Percentiles rank a stretch among this genome's conserved stretches.
Conservation (phyloP, 148 eudicot genomes). For the Fagopyrum tataricum region DNA sequence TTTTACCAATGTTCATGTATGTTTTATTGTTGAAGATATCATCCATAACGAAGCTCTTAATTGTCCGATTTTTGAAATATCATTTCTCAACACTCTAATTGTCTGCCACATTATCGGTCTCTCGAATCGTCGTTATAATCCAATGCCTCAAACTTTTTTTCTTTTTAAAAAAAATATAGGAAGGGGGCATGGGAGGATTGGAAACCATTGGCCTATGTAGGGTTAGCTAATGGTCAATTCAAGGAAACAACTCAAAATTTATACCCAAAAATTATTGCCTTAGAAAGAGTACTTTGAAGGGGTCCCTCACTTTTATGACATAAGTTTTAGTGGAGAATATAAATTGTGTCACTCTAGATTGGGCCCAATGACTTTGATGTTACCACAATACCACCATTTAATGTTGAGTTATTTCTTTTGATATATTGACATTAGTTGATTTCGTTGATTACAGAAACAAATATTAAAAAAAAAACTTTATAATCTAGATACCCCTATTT, state of each 20-base stretch:
- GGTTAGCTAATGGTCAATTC: conserved; percentile 2
- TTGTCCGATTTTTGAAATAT: too few relatives aligned
- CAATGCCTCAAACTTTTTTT: too few relatives aligned
- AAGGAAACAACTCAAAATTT: not conserved
- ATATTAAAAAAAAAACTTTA: too few relatives aligned
- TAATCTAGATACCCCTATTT: too few relatives aligned
- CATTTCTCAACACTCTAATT: too few relatives aligned
- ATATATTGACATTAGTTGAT: not conserved
- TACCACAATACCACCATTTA: not conserved
- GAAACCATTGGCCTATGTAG: not conserved
- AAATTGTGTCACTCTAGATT: not conserved
- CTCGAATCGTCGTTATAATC: too few relatives aligned
- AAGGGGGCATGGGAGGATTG: not conserved
- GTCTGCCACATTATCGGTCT: too few relatives aligned
- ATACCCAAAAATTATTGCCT: not conserved
- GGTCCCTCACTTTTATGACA: not conserved
- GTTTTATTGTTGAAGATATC: too few relatives aligned
- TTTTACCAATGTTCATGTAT: too few relatives aligned
- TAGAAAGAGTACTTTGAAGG: not conserved
- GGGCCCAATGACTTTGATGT: conserved; percentile 1
- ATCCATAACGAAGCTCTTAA: too few relatives aligned
- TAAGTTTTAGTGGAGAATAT: conserved; percentile 1
- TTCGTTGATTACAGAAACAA: not conserved
- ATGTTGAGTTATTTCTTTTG: not conserved
- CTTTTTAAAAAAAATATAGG: too few relatives aligned